A percentile compares a stretch with the other conserved stretches of the same genome.
Conservation (phyloP, 2,329 filamentous ascomycete species). For the Exophiala sp. region DNA sequence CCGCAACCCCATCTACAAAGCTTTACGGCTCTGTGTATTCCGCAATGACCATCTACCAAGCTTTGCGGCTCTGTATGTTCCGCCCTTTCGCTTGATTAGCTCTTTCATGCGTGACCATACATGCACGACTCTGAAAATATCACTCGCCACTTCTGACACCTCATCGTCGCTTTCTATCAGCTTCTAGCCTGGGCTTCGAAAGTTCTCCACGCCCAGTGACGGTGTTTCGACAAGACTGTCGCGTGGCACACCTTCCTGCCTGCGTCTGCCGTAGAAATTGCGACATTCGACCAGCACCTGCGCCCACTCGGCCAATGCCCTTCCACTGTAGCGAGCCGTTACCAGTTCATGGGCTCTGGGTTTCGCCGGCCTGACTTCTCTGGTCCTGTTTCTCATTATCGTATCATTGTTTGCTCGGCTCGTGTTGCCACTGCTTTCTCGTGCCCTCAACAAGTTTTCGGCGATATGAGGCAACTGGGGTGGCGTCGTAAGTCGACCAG, state of each 20-base stretch:
- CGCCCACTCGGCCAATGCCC: constrained; percentile 63
- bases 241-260: constrained; percentile 58
- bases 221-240: constrained; percentile 60
- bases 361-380: constrained; percentile 23
- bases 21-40: too few relatives aligned
- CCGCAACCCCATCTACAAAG: too few relatives aligned
- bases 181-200: constrained; percentile 40
- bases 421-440: constrained; percentile 10
- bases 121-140: neutral
- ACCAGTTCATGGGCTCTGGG: constrained; percentile 33
- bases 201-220: constrained; percentile 59
- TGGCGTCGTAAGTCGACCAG: constrained; percentile 53
- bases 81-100: too few relatives aligned
- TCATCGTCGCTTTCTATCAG: neutral
- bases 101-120: neutral
- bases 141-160: neutral
- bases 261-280: constrained; percentile 60
- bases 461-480: constrained; percentile 57
- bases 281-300: constrained; percentile 60
- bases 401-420: constrained; percentile 8
- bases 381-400: constrained; percentile 16
- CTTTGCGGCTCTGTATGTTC: too few relatives aligned
- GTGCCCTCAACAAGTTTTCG: constrained; percentile 46
- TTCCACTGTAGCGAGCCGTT: constrained; percentile 57
- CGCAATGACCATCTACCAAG: too few relatives aligned